Conservation (phyloP, 257 asterid genomes). For the Hygrophila difformis region DNA sequence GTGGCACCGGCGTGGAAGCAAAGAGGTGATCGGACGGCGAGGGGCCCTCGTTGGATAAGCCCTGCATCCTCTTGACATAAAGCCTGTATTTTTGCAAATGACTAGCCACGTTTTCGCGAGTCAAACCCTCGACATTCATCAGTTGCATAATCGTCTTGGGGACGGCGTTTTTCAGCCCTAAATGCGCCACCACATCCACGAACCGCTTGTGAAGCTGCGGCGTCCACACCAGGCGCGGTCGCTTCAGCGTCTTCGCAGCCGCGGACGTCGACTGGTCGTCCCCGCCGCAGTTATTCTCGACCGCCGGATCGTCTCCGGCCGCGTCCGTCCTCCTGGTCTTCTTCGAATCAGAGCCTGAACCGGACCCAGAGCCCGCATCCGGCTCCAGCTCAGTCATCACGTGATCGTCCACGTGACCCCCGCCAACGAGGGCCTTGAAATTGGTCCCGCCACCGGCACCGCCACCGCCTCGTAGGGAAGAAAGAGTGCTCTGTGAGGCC, state of each 20-base stretch:
- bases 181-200: slow-evolving; percentile 79
- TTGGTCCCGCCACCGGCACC: slow-evolving; percentile 16
- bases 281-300: slow-evolving; percentile 16
- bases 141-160: slow-evolving; percentile 91
- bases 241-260: slow-evolving; percentile 53
- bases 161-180: slow-evolving; percentile 78
- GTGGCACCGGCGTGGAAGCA: slow-evolving; percentile 68
- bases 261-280: slow-evolving; percentile 38
- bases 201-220: slow-evolving; percentile 89
- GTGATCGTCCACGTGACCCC: slow-evolving; percentile 26
- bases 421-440: slow-evolving; percentile 31
- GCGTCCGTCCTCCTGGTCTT: slow-evolving; percentile 39
- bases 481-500: slow-evolving; percentile 60
- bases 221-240: slow-evolving; percentile 94
- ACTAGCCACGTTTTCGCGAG: slow-evolving; percentile 88
- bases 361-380: slow-evolving; percentile 55
- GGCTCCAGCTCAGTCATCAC: slow-evolving; percentile 26
- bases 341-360: slow-evolving; percentile 54
- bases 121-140: slow-evolving; percentile 93
- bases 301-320: slow-evolving; percentile 26
- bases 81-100: slow-evolving; percentile 84
- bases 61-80: slow-evolving; percentile 79
- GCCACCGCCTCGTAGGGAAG: slow-evolving; percentile 35
- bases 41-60: slow-evolving; percentile 56
- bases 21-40: slow-evolving; percentile 68